Evolutionary conservation across 352 stramenopile species (phyloP).

Genomic region (Globisporangium abappressorium): DNA sequence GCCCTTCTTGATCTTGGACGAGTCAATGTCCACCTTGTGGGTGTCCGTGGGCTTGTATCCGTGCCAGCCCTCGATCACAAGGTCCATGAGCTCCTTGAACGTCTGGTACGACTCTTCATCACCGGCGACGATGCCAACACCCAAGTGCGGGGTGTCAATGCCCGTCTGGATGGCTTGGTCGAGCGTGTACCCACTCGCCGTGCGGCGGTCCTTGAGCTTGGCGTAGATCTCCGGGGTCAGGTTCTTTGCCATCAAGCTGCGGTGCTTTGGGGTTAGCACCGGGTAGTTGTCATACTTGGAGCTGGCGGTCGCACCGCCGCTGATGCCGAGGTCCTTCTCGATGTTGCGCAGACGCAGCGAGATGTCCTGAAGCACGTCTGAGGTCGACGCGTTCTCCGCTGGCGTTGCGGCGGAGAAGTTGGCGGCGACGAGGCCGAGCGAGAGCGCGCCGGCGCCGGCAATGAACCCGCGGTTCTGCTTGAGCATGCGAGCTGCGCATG

Average conservation of each 20-base stretch:
- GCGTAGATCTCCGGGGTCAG: constrained; percentile 80
- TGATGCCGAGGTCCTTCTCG: constrained; percentile 60
- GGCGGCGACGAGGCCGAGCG: constrained; percentile 52
- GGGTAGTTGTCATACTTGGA: constrained; percentile 71
- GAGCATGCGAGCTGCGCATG: constrained; percentile 39
- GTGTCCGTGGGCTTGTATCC: constrained; percentile 77
- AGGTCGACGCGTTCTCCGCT: constrained; percentile 54
- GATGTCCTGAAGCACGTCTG: constrained; percentile 62
- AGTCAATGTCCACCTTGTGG: constrained; percentile 82
- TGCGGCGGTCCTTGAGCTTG: constrained; percentile 71
- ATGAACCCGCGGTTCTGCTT: constrained; percentile 57
- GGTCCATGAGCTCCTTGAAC: constrained; percentile 85
- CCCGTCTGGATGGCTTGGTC: constrained; percentile 86
- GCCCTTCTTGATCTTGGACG: constrained; percentile 64
- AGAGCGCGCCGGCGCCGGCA: constrained; percentile 48
- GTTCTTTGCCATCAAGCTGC: constrained; percentile 84
- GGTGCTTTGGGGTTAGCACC: constrained; percentile 79
- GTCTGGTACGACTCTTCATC: constrained; percentile 81
- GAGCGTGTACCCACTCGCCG: constrained; percentile 75
- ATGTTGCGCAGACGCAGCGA: constrained; percentile 60
- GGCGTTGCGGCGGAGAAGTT: constrained; percentile 35
- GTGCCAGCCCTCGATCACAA: constrained; percentile 86
- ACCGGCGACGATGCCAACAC: constrained; percentile 79
- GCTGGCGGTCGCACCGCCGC: not conserved
- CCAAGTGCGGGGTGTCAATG: constrained; percentile 77